Base-by-base conservation (phyloP, 371 early-diverging fungal species). In the Funneliformis caledonium region DNA sequence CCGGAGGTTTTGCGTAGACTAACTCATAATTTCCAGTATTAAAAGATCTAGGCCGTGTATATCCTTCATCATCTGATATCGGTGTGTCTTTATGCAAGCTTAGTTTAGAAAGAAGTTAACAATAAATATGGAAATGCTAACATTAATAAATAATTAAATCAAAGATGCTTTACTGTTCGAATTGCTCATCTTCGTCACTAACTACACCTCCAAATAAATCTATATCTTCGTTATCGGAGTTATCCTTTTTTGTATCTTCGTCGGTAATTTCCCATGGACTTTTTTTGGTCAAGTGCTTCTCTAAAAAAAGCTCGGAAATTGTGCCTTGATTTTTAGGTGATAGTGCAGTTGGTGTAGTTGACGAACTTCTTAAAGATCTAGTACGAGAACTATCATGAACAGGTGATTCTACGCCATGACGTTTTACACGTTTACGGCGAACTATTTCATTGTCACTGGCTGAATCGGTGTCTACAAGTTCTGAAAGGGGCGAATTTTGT, bases 201-300 rank as follows among this genome's bases (percentile, higher is more conserved):
- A n/a, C 72, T 22, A 12, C 72, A 31, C 50, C 72, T 50, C 72
- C 72, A 52, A 72, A 72, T 72, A 72, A 48, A 72, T 72, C 72
- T 6, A 72, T 19, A 12, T 72, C 72, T 48, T 69, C 65, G 19
- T 56, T 56, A 56, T 7, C 56, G 6, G 56, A 56, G 56, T 56
- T 56, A n/a, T 56, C 19, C 16, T 56, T 56, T 56, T 19, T 19
- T 0, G 56, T 56, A 56, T 56, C 56, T 56, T 16, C 56, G 19
- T 56, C 56, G 16, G 56, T 56, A 56, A 56, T 56, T 56, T 56
- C 56, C 56, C 56, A 56, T 7, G 56, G 56, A 7, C 56, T 56
- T 56, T 56, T 19, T 56, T 56, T 56, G 1, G 19, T 19, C 19
- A n/a, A 7, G 1, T 4, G n/a, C 5, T 56, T 56, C 16, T 56